Evolutionary conservation across 2,329 filamentous ascomycete species (phyloP).

Genomic region (Sporothrix brasiliensis): DNA sequence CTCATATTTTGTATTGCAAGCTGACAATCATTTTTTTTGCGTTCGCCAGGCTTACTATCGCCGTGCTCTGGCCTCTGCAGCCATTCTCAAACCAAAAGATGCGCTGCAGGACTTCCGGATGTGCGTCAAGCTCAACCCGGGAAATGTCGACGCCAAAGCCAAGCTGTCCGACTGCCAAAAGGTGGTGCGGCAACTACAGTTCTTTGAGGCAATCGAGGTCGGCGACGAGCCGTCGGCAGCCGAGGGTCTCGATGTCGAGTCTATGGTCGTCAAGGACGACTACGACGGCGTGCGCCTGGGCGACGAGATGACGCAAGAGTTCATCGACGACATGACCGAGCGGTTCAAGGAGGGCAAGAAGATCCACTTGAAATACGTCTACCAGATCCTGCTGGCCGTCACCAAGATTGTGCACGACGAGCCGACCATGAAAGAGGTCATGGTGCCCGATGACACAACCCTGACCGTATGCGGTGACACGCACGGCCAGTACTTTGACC

Average conservation of each 20-base stretch:
- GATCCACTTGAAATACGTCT: conserved; percentile 94
- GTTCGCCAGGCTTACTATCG: conserved; percentile 80
- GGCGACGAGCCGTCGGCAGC: conserved; percentile 89
- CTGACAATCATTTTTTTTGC: neutral
- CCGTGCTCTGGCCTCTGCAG: conserved; percentile 86
- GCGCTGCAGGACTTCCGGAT: conserved; percentile 90
- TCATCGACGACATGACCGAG: conserved; percentile 95
- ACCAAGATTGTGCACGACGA: conserved; percentile 90
- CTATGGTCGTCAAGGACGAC: conserved; percentile 76
- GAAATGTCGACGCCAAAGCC: conserved; percentile 86
- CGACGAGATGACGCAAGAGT: conserved; percentile 89
- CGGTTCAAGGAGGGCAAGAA: conserved; percentile 96
- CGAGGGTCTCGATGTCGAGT: conserved; percentile 84
- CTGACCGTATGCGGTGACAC: conserved; percentile 97
- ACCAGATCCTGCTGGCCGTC: conserved; percentile 89
- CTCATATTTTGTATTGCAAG: neutral
- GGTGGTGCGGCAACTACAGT: conserved; percentile 87
- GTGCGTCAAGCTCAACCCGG: conserved; percentile 82
- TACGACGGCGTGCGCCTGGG: conserved; percentile 84
- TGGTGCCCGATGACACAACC: conserved; percentile 73
- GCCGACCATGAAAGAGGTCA: conserved; percentile 94
- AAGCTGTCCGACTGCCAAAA: conserved; percentile 94
- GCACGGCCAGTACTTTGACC: conserved; percentile 96
- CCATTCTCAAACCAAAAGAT: conserved; percentile 84
- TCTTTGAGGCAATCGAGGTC: conserved; percentile 92